Conservation (phyloP, 1,284 basidiomycete species). For the Sutorius eximius region DNA sequence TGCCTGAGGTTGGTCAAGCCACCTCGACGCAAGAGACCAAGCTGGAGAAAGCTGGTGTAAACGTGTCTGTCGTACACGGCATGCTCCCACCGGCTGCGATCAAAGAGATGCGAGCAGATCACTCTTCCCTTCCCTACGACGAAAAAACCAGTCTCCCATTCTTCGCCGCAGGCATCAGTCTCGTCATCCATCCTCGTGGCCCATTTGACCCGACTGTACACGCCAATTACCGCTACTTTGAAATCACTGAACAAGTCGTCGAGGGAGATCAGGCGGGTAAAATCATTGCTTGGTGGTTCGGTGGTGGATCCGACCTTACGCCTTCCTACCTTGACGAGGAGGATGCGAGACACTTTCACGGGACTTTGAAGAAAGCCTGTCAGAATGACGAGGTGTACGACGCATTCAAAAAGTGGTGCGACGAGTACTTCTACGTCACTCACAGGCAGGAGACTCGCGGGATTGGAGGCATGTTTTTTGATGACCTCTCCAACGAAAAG, state of each 20-base stretch:
- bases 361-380: conserved; percentile 75
- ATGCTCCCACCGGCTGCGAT: conserved; percentile 86
- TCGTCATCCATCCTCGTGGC: conserved; percentile 93
- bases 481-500: conserved; percentile 71
- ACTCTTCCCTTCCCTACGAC: conserved; percentile 72
- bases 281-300: conserved; percentile 96
- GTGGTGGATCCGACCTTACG: conserved; percentile 95
- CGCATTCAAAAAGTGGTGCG: conserved; percentile 94
- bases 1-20: conserved; percentile 38
- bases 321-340: conserved; percentile 91
- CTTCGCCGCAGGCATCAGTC: conserved; percentile 89
- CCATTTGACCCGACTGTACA: conserved; percentile 93
- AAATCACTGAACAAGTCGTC: conserved; percentile 62
- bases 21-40: conserved; percentile 44
- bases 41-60: conserved; percentile 97
- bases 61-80: conserved; percentile 92
- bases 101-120: conserved; percentile 93
- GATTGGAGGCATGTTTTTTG: conserved; percentile 95
- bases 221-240: conserved; percentile 98
- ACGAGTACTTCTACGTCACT: conserved; percentile 95
- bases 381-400: conserved; percentile 76
- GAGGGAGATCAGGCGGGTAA: conserved; percentile 38
- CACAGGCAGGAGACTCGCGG: conserved; percentile 91
- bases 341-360: conserved; percentile 89
- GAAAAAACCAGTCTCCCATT: conserved; percentile 76